Evolutionary conservation across 176 grass and related monocot genomes (phyloP).

Genomic region (Bolboschoenus planiculmis): DNA sequence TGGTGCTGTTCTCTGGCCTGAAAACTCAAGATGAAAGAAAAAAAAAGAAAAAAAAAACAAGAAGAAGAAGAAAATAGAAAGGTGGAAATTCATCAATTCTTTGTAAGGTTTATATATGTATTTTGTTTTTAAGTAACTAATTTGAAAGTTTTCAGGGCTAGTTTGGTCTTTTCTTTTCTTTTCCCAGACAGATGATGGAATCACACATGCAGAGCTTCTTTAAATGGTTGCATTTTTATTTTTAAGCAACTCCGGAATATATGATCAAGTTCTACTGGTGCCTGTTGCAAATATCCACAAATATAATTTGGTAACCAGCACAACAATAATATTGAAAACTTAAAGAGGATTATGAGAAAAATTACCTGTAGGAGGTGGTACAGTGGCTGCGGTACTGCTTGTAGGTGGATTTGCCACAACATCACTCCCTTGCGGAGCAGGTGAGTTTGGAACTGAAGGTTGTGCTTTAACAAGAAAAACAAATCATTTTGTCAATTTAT

Average conservation of each 20-base stretch:
- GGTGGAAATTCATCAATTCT: not conserved
- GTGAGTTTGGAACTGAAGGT: conserved; percentile 7
- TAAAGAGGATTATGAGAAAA: not conserved
- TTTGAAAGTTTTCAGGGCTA: not conserved
- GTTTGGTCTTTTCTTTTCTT: not conserved
- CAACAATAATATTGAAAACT: not conserved
- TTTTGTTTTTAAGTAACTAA: not conserved
- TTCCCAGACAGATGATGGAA: not conserved
- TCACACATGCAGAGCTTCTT: not conserved
- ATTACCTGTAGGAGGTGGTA: conserved; percentile 56
- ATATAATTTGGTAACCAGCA: not conserved
- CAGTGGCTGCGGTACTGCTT: conserved; percentile 37
- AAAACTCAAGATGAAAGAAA: not conserved
- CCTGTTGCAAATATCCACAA: not conserved
- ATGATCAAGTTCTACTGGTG: not conserved
- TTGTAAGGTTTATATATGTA: not conserved
- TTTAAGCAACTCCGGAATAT: conserved; percentile 3
- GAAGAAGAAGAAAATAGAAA: not conserved
- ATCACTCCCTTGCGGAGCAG: conserved; percentile 29
- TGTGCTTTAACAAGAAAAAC: not conserved
- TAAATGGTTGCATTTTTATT: not conserved
- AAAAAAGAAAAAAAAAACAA: no score
- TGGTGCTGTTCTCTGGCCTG: not conserved
- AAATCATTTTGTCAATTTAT: not conserved
- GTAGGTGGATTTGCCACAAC: conserved; percentile 32